Evolutionary conservation across 2,329 filamentous ascomycete species (phyloP).

Genomic region (Emericellopsis cladophorae): DNA sequence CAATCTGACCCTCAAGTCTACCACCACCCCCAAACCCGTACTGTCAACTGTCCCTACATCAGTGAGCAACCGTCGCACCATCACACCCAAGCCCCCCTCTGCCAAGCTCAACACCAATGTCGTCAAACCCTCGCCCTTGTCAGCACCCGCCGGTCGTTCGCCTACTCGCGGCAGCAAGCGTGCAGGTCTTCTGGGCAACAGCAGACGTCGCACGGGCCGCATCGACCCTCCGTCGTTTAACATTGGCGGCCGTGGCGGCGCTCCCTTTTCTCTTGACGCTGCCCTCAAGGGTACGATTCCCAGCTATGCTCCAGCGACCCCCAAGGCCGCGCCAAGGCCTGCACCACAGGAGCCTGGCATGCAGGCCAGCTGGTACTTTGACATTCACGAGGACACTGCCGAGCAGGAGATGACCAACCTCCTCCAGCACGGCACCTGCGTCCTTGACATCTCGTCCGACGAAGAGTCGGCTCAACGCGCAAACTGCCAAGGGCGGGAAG

Average conservation of each 20-base stretch:
- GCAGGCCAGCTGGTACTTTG: slow-evolving; percentile 73
- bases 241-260: slow-evolving; percentile 23
- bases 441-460: slow-evolving; percentile 80
- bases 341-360: slow-evolving; percentile 30
- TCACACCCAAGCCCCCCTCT: slow-evolving; percentile 41
- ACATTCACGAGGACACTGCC: slow-evolving; percentile 84
- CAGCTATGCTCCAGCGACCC: slow-evolving; percentile 30
- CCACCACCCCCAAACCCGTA: slow-evolving; percentile 14
- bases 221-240: slow-evolving; percentile 57
- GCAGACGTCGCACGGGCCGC: slow-evolving; percentile 55
- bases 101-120: slow-evolving; percentile 27
- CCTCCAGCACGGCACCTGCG: slow-evolving; percentile 79
- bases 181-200: slow-evolving; percentile 48
- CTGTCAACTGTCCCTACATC: slow-evolving; percentile 13
- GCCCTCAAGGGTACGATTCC: slow-evolving; percentile 68
- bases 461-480: slow-evolving; percentile 55
- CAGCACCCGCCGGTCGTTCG: slow-evolving; percentile 69
- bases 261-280: slow-evolving; percentile 75
- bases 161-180: slow-evolving; percentile 56
- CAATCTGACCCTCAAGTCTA: slow-evolving; percentile 29
- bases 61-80: slow-evolving; percentile 25
- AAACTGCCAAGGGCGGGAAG: slow-evolving; percentile 43
- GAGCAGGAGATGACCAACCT: slow-evolving; percentile 87
- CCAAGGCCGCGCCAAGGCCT: slow-evolving; percentile 13
- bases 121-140: slow-evolving; percentile 38